These are phyloP conservation scores for Paecilomyces dactylethromorphus DNA, from an alignment of 2,329 filamentous ascomycete species.

Conservation along the genomic window DNA sequence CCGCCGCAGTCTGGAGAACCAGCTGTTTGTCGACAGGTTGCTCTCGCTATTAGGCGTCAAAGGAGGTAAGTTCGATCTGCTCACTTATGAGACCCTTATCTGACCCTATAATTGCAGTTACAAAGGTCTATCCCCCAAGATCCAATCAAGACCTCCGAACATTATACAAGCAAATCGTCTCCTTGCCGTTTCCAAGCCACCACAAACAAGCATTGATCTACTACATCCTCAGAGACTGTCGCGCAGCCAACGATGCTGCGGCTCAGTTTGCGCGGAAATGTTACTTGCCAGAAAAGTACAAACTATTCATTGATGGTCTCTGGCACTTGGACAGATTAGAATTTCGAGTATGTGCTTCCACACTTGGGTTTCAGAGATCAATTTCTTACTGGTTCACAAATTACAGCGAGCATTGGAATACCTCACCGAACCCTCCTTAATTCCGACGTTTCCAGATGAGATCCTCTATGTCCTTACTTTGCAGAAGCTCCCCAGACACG, in stretches of 20 bases:
- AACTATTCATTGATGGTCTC: conserved; percentile 72
- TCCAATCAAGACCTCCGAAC: conserved; percentile 60
- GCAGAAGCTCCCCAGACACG: conserved; percentile 48
- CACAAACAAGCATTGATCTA: conserved; percentile 79
- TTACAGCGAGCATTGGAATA: conserved; percentile 61
- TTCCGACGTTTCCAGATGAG: conserved; percentile 76
- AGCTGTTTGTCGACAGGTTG: conserved; percentile 74
- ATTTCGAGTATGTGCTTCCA: conserved; percentile 49
- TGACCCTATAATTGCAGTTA: conserved; percentile 31
- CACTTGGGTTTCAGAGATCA: background rate
- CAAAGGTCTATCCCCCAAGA: conserved; percentile 68
- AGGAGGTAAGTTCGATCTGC: conserved; percentile 48
- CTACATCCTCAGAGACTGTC: conserved; percentile 74
- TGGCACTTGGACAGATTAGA: conserved; percentile 72
- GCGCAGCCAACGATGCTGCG: conserved; percentile 45
- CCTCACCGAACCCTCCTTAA: conserved; percentile 71
- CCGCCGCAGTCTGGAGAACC: conserved; percentile 61
- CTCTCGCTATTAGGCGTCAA: conserved; percentile 62
- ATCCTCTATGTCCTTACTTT: conserved; percentile 65
- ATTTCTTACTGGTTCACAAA: conserved; percentile 7
- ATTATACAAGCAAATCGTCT: conserved; percentile 64
- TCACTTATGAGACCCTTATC: background rate
- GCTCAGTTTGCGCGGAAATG: conserved; percentile 56
- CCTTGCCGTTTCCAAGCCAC: conserved; percentile 58
- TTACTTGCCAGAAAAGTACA: conserved; percentile 68